Conservation (phyloP, 2,329 filamentous ascomycete genomes). For the Arthroderma sp. region DNA sequence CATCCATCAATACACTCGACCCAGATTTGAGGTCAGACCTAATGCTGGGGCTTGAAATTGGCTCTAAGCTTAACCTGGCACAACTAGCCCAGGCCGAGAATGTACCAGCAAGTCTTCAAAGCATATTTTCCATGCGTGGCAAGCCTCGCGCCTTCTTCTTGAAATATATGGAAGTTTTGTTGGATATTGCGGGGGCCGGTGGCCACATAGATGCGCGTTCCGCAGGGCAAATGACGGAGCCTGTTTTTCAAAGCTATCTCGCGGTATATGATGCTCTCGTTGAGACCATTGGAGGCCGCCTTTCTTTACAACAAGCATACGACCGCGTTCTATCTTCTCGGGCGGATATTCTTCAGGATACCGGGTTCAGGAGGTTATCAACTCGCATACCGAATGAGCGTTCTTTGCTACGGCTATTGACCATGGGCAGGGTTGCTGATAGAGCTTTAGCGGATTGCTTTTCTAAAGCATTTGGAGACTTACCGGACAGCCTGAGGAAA, state of each 20-base stretch:
- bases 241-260: slow-evolving; percentile 3
- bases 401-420: not conserved
- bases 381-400: not conserved
- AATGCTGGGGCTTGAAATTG: slow-evolving; percentile 26
- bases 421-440: not conserved
- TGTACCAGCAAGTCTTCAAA: slow-evolving; percentile 22
- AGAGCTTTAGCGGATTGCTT: not conserved
- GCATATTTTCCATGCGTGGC: slow-evolving; percentile 18
- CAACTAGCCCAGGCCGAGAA: slow-evolving; percentile 32
- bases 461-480: not conserved
- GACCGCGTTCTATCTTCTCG: not conserved
- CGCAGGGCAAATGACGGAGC: not conserved
- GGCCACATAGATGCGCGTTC: not conserved
- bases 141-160: slow-evolving; percentile 23
- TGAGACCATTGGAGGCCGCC: not conserved
- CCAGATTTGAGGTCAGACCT: slow-evolving; percentile 16
- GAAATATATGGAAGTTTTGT: slow-evolving; percentile 28
- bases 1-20: not conserved
- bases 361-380: not conserved
- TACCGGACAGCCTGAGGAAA: not conserved
- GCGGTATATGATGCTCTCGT: not conserved
- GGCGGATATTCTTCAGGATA: not conserved
- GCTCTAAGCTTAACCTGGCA: slow-evolving; percentile 28
- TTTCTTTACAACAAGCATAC: not conserved
- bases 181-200: slow-evolving; percentile 1